phyloP scores from a whole-genome alignment of 495 filamentous ascomycete genomes.

The Glonium stellatum region DNA sequence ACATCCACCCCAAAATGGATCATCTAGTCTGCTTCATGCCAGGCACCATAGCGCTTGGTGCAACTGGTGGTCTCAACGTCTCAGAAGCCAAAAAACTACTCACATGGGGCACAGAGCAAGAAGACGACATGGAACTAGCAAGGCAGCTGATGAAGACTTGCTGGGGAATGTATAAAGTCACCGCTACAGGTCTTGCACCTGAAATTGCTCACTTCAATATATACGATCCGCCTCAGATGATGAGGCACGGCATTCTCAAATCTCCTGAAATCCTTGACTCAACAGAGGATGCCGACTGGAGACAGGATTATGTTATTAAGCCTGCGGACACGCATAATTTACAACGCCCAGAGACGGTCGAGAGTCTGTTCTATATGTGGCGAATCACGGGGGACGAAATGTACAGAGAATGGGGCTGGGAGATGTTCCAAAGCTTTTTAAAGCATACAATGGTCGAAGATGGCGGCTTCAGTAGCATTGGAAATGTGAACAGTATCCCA shows the following conservation, averaged over 20 bases:
- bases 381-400: slow-evolving; percentile 86
- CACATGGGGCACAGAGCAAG: slow-evolving; percentile 68
- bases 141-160: slow-evolving; percentile 91
- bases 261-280: slow-evolving; percentile 43
- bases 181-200: slow-evolving; percentile 77
- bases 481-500: slow-evolving; percentile 51
- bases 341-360: slow-evolving; percentile 92
- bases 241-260: slow-evolving; percentile 36
- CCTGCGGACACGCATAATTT: slow-evolving; percentile 76
- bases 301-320: slow-evolving; percentile 71
- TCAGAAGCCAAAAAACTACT: slow-evolving; percentile 63
- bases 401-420: slow-evolving; percentile 96
- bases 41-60: slow-evolving; percentile 85
- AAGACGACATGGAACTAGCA: slow-evolving; percentile 77
- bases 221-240: slow-evolving; percentile 53
- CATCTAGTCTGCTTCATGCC: slow-evolving; percentile 97
- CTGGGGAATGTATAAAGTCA: slow-evolving; percentile 91
- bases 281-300: slow-evolving; percentile 53
- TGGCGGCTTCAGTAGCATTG: slow-evolving; percentile 71
- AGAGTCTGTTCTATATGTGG: slow-evolving; percentile 97
- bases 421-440: slow-evolving; percentile 91
- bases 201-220: slow-evolving; percentile 89
- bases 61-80: slow-evolving; percentile 69
- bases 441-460: slow-evolving; percentile 70
- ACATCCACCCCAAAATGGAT: slow-evolving; percentile 86